These are phyloP conservation scores for Kodamaea ohmeri DNA, from an alignment of 1,139 yeast genomes.

Conservation along the genomic window DNA sequence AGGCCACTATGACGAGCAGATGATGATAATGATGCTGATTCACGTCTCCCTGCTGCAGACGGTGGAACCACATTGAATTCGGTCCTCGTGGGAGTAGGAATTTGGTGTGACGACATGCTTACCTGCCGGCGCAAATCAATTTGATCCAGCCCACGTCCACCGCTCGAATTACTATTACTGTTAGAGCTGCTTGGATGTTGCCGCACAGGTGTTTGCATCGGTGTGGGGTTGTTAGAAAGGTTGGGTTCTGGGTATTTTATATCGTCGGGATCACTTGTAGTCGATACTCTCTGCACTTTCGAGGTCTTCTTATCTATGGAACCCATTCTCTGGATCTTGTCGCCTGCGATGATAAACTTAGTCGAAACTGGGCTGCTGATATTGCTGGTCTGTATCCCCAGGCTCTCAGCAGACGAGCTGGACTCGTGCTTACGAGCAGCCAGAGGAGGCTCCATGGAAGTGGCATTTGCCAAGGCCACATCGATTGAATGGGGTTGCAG, in stretches of 20 bases:
- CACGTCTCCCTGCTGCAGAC: not conserved
- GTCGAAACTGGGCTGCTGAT: conserved; percentile 14
- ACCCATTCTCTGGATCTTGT: conserved; percentile 14
- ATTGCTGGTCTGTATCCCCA: conserved; percentile 7
- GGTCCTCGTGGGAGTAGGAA: conserved; percentile 1
- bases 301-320: conserved; percentile 11
- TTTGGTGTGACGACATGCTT: conserved; percentile 3
- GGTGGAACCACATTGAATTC: conserved; percentile 1
- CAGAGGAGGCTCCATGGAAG: conserved; percentile 6
- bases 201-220: conserved; percentile 12
- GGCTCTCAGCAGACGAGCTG: conserved; percentile 8
- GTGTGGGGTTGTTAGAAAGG: conserved; percentile 18
- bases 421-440: conserved; percentile 5
- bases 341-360: conserved; percentile 16
- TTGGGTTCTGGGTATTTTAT: conserved; percentile 23
- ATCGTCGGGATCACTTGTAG: conserved; percentile 17
- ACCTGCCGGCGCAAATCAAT: conserved; percentile 6
- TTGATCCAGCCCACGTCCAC: not conserved
- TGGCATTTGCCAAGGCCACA: conserved; percentile 14
- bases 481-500: conserved; percentile 13
- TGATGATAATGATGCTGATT: not conserved
- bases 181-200: conserved; percentile 1
- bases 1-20: not conserved
- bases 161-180: conserved; percentile 1
- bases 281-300: conserved; percentile 11